Evolutionary conservation across 2,329 filamentous ascomycete genomes (phyloP).

Genomic region (Aspergillus japonicus): DNA sequence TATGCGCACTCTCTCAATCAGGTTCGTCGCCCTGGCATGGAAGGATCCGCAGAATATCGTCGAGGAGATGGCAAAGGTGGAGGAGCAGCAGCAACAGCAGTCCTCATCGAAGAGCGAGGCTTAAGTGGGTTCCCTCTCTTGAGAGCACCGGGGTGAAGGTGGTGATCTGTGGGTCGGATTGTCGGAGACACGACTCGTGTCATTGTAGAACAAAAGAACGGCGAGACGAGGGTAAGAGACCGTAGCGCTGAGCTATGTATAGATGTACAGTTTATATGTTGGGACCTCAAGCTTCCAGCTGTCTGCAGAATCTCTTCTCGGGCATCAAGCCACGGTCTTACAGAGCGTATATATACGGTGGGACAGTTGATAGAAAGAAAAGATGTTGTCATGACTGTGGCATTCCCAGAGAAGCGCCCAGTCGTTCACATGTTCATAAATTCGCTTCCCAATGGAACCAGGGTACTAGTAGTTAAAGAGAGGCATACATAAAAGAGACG

Average conservation of each 20-base stretch:
- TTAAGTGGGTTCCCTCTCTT: not conserved
- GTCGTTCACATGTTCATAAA: not conserved
- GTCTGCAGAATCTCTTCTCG: not conserved
- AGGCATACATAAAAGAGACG: not conserved
- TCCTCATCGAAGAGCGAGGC: not conserved
- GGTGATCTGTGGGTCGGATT: too few relatives aligned
- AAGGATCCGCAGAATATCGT: slow-evolving; percentile 63
- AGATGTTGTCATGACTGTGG: not conserved
- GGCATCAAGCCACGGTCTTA: not conserved
- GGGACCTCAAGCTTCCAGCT: not conserved
- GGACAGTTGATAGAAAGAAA: not conserved
- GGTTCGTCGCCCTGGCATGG: slow-evolving; percentile 60
- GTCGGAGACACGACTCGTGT: not conserved
- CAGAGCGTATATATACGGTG: not conserved
- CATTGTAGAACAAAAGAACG: not conserved
- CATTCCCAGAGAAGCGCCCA: not conserved
- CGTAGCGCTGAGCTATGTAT: too few relatives aligned
- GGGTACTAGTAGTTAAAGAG: not conserved
- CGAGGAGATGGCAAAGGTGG: slow-evolving; percentile 47
- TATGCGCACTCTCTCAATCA: slow-evolving; percentile 19
- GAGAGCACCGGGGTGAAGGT: too few relatives aligned
- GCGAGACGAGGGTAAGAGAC: not conserved
- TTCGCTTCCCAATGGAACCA: not conserved
- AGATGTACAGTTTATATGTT: too few relatives aligned
- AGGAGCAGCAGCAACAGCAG: not conserved